Conservation (phyloP, 225 moss, liverwort and hornwort species). For the Pseudoscleropodium purum region DNA sequence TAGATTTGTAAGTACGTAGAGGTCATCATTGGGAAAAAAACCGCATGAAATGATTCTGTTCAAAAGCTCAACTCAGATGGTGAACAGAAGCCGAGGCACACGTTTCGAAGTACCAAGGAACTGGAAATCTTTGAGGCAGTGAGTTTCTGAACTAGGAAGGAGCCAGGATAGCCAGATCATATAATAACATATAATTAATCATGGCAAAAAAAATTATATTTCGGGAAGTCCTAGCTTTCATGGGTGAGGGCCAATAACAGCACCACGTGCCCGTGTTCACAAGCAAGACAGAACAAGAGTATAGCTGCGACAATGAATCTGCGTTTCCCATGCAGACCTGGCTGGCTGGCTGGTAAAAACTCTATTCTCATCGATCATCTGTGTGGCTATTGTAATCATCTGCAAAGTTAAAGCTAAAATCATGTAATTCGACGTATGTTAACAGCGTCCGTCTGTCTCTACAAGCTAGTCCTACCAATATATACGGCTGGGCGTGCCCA, state of each 20-base stretch:
- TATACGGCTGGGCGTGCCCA: constrained; percentile 49
- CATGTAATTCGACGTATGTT: not conserved
- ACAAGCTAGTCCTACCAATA: constrained; percentile 28
- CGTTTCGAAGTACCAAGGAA: not conserved
- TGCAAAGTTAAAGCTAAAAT: not conserved
- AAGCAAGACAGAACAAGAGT: constrained; percentile 39
- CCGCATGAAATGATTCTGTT: too few relatives aligned
- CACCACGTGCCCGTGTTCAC: constrained; percentile 33
- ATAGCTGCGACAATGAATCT: constrained; percentile 15
- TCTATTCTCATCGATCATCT: constrained; percentile 29
- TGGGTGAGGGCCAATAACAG: constrained; percentile 25
- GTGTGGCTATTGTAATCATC: constrained; percentile 1
- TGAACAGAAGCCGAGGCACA: not conserved
- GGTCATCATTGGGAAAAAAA: not conserved
- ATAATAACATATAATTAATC: not conserved
- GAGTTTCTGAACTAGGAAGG: not conserved
- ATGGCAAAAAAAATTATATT: constrained; percentile 27
- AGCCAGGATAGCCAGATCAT: not conserved
- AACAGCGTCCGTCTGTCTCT: not conserved
- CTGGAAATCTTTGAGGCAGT: not conserved
- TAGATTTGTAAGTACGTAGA: too few relatives aligned
- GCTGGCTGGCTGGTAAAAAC: constrained; percentile 11
- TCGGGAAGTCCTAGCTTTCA: constrained; percentile 29
- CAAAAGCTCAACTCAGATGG: too few relatives aligned
- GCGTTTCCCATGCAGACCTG: constrained; percentile 15